Percentiles rank a stretch among this genome's conserved stretches.
Conservation (phyloP, 139 green algal genomes). For the Micractinium conductrix region DNA sequence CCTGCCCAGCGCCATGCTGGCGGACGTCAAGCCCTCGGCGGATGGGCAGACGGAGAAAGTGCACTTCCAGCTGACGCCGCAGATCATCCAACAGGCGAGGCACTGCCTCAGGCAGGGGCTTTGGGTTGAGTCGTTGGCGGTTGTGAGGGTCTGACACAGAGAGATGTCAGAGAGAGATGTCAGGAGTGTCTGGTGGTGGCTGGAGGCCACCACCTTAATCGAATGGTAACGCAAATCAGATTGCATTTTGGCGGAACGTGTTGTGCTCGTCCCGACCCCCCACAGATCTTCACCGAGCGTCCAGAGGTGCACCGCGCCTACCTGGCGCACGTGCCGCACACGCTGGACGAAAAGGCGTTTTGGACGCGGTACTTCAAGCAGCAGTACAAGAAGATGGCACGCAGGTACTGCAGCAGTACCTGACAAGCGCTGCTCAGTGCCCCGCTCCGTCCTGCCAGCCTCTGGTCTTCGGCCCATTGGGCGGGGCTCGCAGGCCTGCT, state of each 20-base stretch:
- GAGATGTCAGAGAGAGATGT: no score
- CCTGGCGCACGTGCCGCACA: slow-evolving; percentile 54
- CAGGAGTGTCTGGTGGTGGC: not conserved
- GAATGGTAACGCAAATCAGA: not conserved
- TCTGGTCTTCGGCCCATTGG: no score
- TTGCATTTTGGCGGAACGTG: no score
- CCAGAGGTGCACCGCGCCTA: slow-evolving; percentile 63
- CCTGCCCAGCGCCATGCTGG: slow-evolving; percentile 53
- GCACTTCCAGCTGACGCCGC: slow-evolving; percentile 48
- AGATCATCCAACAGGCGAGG: slow-evolving; percentile 33
- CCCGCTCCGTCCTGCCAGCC: no score
- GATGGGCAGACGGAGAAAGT: slow-evolving; percentile 55
- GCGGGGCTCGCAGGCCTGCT: no score
- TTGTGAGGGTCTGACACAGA: no score
- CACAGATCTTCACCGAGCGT: slow-evolving; percentile 56
- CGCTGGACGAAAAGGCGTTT: slow-evolving; percentile 57
- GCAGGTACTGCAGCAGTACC: slow-evolving; percentile 6
- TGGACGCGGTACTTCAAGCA: slow-evolving; percentile 61
- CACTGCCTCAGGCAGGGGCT: not conserved
- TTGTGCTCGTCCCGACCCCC: no score
- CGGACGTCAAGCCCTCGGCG: slow-evolving; percentile 31
- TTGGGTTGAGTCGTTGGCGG: not conserved
- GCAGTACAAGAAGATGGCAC: slow-evolving; percentile 44
- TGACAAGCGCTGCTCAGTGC: no score
- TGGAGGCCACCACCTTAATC: no score